These are phyloP conservation scores for Boletus semigastroideus DNA, from an alignment of 1,284 basidiomycete species.

Conservation along the genomic window DNA sequence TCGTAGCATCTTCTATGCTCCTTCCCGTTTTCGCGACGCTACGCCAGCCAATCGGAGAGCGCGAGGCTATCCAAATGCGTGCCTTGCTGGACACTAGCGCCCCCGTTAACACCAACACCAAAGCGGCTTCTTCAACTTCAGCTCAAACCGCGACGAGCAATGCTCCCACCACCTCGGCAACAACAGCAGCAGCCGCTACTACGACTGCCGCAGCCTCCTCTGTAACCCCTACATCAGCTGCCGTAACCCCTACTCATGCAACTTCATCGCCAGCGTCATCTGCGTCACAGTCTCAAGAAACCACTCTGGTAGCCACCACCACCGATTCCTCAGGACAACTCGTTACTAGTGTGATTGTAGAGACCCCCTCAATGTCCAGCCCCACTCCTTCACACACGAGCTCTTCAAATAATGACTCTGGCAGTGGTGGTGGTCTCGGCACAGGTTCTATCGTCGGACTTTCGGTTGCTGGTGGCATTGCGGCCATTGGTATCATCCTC, in stretches of 20 bases:
- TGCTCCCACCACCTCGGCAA: not conserved
- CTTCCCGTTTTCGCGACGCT: constrained; percentile 29
- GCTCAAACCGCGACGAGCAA: constrained; percentile 6
- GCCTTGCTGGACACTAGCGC: constrained; percentile 3
- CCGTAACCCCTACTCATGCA: constrained; percentile 2
- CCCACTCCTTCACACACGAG: constrained; percentile 17
- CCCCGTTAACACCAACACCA: not conserved
- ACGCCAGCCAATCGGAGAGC: constrained; percentile 25
- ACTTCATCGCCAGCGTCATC: not conserved
- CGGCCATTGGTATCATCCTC: constrained; percentile 61
- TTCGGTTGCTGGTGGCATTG: constrained; percentile 74
- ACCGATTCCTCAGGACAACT: constrained; percentile 29
- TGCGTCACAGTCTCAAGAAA: not conserved
- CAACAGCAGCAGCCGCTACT: constrained; percentile 9
- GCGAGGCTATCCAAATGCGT: constrained; percentile 19
- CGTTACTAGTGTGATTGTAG: constrained; percentile 16
- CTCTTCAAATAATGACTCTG: constrained; percentile 7
- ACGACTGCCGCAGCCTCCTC: constrained; percentile 11
- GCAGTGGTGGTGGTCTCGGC: constrained; percentile 37
- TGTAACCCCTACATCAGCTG: constrained; percentile 11
- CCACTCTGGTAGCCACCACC: constrained; percentile 20
- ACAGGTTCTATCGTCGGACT: constrained; percentile 75
- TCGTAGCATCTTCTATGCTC: constrained; percentile 29
- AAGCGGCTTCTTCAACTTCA: constrained; percentile 1
- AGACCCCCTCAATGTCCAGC: constrained; percentile 9